Conservation (phyloP, 352 stramenopile genomes). For the Phytopythium ostracodes region DNA sequence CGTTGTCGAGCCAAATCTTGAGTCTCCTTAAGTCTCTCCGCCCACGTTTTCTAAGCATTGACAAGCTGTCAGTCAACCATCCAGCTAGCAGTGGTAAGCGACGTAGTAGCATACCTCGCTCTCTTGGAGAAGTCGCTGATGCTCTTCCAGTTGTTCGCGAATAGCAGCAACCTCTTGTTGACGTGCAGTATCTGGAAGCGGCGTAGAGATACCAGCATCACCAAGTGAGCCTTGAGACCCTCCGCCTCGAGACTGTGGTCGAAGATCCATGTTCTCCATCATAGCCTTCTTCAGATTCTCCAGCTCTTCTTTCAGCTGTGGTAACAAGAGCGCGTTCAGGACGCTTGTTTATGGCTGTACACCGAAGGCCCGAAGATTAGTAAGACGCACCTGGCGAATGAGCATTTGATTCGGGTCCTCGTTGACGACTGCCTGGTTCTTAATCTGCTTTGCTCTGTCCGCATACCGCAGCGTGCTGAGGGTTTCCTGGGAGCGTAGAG, state of each 20-base stretch:
- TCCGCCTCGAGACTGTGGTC: conserved; percentile 46
- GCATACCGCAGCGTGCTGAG: conserved; percentile 89
- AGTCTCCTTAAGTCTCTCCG: conserved; percentile 70
- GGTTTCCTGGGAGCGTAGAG: conserved; percentile 61
- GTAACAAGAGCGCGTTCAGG: not conserved
- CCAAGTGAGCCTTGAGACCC: conserved; percentile 10
- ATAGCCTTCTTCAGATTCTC: conserved; percentile 65
- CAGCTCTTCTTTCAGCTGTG: conserved; percentile 77
- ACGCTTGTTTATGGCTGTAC: not conserved
- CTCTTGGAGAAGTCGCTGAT: conserved; percentile 67
- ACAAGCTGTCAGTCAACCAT: not conserved
- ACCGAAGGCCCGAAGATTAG: too few species aligned
- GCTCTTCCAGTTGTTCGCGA: conserved; percentile 71
- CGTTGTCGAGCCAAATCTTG: conserved; percentile 79
- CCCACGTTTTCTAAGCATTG: conserved; percentile 65
- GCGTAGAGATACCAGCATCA: conserved; percentile 16
- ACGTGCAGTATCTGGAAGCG: conserved; percentile 36
- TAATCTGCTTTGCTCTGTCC: conserved; percentile 90
- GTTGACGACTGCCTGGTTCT: conserved; percentile 91
- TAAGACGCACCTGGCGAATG: conserved; percentile 54
- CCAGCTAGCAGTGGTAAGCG: too few species aligned
- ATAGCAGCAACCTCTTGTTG: conserved; percentile 59
- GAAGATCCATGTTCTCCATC: conserved; percentile 54
- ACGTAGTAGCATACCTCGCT: conserved; percentile 49
- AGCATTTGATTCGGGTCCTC: conserved; percentile 89